These are phyloP conservation scores for Gentiana straminea DNA, from an alignment of 257 asterid genomes.

Conservation along the genomic window DNA sequence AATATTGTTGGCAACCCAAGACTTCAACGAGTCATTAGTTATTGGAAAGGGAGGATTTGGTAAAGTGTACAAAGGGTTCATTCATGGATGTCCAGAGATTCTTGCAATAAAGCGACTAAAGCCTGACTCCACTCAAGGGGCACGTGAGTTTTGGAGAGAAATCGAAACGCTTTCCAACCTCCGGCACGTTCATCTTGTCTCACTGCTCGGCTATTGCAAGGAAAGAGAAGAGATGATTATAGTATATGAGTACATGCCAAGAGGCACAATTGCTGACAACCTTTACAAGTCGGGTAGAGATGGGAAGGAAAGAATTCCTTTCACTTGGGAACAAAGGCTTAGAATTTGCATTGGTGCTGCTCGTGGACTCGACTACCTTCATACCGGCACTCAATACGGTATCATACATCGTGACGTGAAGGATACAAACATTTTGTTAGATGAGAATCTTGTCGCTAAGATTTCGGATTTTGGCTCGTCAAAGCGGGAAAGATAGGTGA, in stretches of 20 bases:
- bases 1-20: constrained; percentile 3
- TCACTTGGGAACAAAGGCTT: constrained; percentile 13
- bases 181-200: constrained; percentile 12
- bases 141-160: constrained; percentile 14
- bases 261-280: constrained; percentile 13
- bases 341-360: constrained; percentile 17
- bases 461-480: constrained; percentile 10
- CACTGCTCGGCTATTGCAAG: constrained; percentile 3
- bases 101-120: constrained; percentile 13
- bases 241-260: constrained; percentile 7
- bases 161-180: constrained; percentile 14
- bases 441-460: constrained; percentile 7
- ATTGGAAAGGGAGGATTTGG: constrained; percentile 8
- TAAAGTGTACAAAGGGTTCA: constrained; percentile 1
- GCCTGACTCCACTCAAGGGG: constrained; percentile 14
- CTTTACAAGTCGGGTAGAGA: constrained; percentile 2
- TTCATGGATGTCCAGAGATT: background rate
- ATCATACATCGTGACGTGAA: constrained; percentile 13
- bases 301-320: constrained; percentile 1
- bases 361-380: constrained; percentile 14
- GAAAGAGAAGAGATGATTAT: constrained; percentile 6
- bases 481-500: background rate
- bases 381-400: constrained; percentile 7
- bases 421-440: constrained; percentile 10
- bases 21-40: constrained; percentile 2